Percentiles rank a stretch among this genome's conserved stretches.
Evolutionary conservation across 2,329 filamentous ascomycete species (phyloP).

Genomic region (Diplodia intermedia): DNA sequence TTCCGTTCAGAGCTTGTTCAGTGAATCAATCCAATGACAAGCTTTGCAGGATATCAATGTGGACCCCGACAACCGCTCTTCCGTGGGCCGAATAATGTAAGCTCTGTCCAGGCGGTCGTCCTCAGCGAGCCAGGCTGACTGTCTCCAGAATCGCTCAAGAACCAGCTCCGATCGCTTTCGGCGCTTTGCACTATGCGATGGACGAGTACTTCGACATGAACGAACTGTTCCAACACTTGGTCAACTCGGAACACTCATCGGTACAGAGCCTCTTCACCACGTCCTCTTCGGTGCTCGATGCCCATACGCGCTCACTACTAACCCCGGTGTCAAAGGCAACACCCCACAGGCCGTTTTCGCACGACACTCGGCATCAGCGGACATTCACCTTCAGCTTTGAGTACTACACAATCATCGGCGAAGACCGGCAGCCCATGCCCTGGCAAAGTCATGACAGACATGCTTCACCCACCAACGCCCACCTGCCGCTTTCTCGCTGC

Average conservation of each 20-base stretch:
- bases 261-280: constrained; percentile 32
- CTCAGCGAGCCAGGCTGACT: not conserved
- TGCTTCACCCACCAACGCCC: constrained; percentile 48
- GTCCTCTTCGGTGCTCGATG: constrained; percentile 12
- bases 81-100: constrained; percentile 64
- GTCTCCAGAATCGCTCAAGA: constrained; percentile 60
- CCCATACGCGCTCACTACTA: constrained; percentile 33
- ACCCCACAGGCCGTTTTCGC: constrained; percentile 55
- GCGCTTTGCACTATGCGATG: constrained; percentile 65
- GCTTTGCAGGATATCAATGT: constrained; percentile 44
- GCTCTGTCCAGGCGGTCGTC: not conserved
- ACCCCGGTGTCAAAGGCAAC: constrained; percentile 30
- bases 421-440: constrained; percentile 62
- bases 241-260: constrained; percentile 54
- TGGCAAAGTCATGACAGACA: constrained; percentile 65
- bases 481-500: constrained; percentile 67
- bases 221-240: constrained; percentile 63
- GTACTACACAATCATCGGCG: constrained; percentile 67
- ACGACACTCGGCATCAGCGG: constrained; percentile 57
- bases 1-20: not conserved
- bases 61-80: constrained; percentile 49
- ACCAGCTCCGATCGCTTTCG: constrained; percentile 66
- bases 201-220: constrained; percentile 67
- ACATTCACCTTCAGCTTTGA: constrained; percentile 70
- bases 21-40: constrained; percentile 15